A percentile compares a stretch with the other conserved stretches of the same genome.
Evolutionary conservation across 345 rosid genomes (phyloP).

Genomic region (Pistacia vera): DNA sequence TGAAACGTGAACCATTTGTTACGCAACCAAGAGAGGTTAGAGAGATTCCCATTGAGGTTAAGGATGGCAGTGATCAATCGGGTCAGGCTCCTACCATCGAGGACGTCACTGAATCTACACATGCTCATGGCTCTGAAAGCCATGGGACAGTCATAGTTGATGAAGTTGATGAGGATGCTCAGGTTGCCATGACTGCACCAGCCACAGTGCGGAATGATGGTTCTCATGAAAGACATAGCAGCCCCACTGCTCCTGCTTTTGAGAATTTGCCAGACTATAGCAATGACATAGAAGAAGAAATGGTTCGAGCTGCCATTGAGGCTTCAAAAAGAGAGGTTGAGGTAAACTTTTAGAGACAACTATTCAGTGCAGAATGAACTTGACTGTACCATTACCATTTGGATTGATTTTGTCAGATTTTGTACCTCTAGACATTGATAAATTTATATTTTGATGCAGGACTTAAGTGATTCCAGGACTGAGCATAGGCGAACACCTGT

Average conservation of each 20-base stretch:
- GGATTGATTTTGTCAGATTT: background rate
- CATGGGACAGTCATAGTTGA: constrained; percentile 60
- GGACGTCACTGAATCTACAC: constrained; percentile 72
- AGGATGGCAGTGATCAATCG: constrained; percentile 57
- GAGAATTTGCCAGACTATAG: constrained; percentile 51
- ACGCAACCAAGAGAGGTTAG: constrained; percentile 86
- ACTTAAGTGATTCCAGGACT: constrained; percentile 42
- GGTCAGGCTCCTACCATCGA: constrained; percentile 66
- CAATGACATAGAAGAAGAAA: constrained; percentile 97
- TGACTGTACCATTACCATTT: background rate
- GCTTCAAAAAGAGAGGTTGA: constrained; percentile 82
- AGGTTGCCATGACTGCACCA: constrained; percentile 34
- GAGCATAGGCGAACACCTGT: constrained; percentile 39
- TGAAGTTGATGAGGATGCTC: constrained; percentile 60
- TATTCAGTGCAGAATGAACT: constrained; percentile 7
- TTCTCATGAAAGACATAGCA: constrained; percentile 26
- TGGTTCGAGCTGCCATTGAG: constrained; percentile 98
- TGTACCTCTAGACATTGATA: constrained; percentile 11
- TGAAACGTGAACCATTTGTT: constrained; percentile 52
- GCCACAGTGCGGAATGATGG: constrained; percentile 27
- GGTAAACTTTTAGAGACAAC: constrained; percentile 37
- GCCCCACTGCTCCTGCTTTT: constrained; percentile 48
- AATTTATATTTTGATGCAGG: constrained; percentile 35
- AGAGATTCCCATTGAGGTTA: constrained; percentile 85
- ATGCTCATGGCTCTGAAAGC: constrained; percentile 44